Percentiles rank a stretch among this genome's conserved stretches.
Conservation (phyloP, 805 yeast species). For the Metschnikowia continentalis region DNA sequence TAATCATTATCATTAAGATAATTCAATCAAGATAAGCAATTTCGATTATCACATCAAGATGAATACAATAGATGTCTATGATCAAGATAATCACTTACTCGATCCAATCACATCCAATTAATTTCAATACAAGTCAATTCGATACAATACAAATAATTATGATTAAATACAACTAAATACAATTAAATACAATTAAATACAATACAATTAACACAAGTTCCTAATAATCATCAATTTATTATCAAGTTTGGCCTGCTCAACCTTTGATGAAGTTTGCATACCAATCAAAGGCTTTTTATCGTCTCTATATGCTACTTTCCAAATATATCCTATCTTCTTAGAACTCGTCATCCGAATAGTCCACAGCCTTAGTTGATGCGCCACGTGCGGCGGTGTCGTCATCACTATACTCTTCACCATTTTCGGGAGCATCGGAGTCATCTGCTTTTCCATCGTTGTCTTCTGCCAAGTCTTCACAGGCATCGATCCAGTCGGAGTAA, state of each 20-base stretch:
- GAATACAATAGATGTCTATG: no score
- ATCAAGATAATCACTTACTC: no score
- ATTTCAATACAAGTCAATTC: no score
- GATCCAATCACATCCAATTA: no score
- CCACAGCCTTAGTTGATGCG: constrained; percentile 15
- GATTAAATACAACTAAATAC: no score
- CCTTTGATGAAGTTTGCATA: neutral
- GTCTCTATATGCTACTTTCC: neutral
- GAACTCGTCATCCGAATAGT: constrained; percentile 31
- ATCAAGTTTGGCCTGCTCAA: no score
- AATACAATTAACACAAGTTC: neutral
- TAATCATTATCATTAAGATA: no score
- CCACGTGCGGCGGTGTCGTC: constrained; percentile 21
- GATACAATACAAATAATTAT: no score
- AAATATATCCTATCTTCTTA: neutral
- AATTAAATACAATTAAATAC: no score
- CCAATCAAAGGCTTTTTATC: neutral
- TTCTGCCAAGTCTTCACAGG: constrained; percentile 84
- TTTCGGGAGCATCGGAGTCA: constrained; percentile 23
- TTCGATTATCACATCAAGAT: no score
- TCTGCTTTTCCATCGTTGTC: constrained; percentile 38
- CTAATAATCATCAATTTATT: neutral
- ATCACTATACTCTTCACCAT: constrained; percentile 31
- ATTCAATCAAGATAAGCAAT: no score
- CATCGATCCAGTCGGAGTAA: constrained; percentile 97